Conservation (phyloP, 2,329 filamentous ascomycete genomes). For the Sporothrix mexicana region DNA sequence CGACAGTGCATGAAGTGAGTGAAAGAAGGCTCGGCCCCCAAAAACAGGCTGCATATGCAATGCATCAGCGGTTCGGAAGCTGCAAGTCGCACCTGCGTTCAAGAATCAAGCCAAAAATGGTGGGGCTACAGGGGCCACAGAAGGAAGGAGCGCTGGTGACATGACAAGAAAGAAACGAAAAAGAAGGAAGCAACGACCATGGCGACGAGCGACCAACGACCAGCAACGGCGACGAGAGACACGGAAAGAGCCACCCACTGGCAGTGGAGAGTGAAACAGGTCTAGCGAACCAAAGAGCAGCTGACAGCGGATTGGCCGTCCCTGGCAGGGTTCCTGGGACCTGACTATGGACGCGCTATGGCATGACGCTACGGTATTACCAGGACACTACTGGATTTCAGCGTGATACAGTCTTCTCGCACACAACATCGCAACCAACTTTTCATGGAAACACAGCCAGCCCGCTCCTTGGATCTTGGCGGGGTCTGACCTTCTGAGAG, state of each 20-base stretch:
- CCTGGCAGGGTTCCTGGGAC: constrained; percentile 9
- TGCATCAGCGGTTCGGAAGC: constrained; percentile 14
- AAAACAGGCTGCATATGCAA: constrained; percentile 17
- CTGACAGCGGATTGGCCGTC: constrained; percentile 12
- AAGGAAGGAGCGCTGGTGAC: background rate
- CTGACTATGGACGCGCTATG: constrained; percentile 17
- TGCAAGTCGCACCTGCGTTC: constrained; percentile 26
- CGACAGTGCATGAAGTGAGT: background rate
- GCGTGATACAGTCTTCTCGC: background rate
- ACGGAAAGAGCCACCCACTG: constrained; percentile 24
- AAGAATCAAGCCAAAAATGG: constrained; percentile 13
- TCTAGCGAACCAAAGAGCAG: constrained; percentile 20
- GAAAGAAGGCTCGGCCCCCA: constrained; percentile 5
- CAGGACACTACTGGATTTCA: background rate
- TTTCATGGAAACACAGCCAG: background rate
- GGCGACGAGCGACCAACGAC: constrained; percentile 1
- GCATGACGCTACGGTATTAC: background rate
- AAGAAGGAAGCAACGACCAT: constrained; percentile 5
- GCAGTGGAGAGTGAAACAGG: background rate
- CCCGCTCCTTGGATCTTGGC: constrained; percentile 18
- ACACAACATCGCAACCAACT: background rate
- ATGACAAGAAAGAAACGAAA: background rate
- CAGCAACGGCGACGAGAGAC: background rate
- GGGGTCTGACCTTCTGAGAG: constrained; percentile 3
- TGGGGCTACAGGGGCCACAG: constrained; percentile 6